Conservation (phyloP, 2,329 filamentous ascomycete species). For the Allantophomopsis cytisporea region DNA sequence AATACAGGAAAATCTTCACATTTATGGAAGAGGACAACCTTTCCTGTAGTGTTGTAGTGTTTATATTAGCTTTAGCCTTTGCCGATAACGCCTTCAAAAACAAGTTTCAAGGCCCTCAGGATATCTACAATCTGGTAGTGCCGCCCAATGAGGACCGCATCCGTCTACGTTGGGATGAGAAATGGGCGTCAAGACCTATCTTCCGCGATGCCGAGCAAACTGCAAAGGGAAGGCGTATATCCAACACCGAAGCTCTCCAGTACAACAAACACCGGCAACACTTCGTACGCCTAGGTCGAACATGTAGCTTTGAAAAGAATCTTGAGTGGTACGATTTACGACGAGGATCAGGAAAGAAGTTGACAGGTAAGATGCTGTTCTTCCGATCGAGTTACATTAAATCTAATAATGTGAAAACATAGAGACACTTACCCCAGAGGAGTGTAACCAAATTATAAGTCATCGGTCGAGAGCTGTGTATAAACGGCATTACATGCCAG, state of each 20-base stretch:
- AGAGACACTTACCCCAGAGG: conserved; percentile 10
- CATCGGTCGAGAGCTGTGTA: conserved; percentile 7
- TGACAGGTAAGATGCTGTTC: conserved; percentile 10
- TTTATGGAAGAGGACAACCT: conserved; percentile 12
- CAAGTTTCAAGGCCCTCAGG: conserved; percentile 7
- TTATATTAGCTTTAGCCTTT: conserved; percentile 12
- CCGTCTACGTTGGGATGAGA: conserved; percentile 9
- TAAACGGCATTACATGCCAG: conserved; percentile 8
- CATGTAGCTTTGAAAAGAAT: conserved; percentile 9
- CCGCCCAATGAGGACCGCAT: conserved; percentile 7
- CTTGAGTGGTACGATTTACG: conserved; percentile 14
- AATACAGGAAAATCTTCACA: conserved; percentile 10
- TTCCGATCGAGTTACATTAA: neutral
- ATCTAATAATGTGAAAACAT: neutral
- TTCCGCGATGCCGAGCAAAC: conserved; percentile 11
- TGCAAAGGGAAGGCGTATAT: conserved; percentile 7
- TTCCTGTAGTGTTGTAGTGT: conserved; percentile 7
- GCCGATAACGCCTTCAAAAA: conserved; percentile 12
- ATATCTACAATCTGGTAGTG: conserved; percentile 14
- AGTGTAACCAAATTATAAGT: conserved; percentile 9
- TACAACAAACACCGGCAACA: conserved; percentile 25
- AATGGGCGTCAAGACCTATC: conserved; percentile 9
- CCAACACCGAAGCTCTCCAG: conserved; percentile 15
- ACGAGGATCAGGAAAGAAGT: conserved; percentile 11
- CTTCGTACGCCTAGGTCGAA: conserved; percentile 20